Evolutionary conservation across 176 grass and related monocot species (phyloP).

Genomic region (Ensete ventricosum): DNA sequence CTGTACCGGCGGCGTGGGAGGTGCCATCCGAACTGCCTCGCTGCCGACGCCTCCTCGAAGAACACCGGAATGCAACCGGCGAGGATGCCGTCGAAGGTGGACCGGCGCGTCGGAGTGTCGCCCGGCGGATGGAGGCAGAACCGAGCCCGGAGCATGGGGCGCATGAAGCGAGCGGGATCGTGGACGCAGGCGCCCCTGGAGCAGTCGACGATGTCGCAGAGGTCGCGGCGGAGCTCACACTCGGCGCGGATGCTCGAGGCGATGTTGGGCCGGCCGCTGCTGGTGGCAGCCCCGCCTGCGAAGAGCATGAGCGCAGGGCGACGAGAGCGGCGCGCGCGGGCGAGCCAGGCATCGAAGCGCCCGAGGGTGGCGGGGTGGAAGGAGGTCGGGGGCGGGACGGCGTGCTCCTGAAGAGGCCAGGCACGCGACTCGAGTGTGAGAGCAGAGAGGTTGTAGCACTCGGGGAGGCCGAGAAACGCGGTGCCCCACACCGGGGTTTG

Average conservation of each 20-base stretch:
- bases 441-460: constrained; percentile 60
- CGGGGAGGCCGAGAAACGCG: constrained; percentile 49
- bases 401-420: constrained; percentile 90
- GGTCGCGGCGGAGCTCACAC: constrained; percentile 36
- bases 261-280: constrained; percentile 39
- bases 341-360: constrained; percentile 40
- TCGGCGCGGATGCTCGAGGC: constrained; percentile 42
- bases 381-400: constrained; percentile 54
- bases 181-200: constrained; percentile 34
- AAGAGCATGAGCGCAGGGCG: constrained; percentile 46
- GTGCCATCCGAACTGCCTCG: constrained; percentile 60
- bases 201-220: constrained; percentile 52
- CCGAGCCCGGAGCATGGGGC: constrained; percentile 37
- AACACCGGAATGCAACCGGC: constrained; percentile 59
- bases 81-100: constrained; percentile 58
- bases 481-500: constrained; percentile 44
- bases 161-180: constrained; percentile 35
- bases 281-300: constrained; percentile 27
- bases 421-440: constrained; percentile 47
- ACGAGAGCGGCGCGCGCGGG: constrained; percentile 27
- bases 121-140: constrained; percentile 65
- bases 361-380: constrained; percentile 53
- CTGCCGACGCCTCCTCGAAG: constrained; percentile 56
- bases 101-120: constrained; percentile 47
- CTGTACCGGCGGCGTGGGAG: constrained; percentile 35